Percentiles rank a stretch among this genome's conserved stretches.
Evolutionary conservation across 805 yeast genomes (phyloP).

Genomic region (Danielia reshetovae): DNA sequence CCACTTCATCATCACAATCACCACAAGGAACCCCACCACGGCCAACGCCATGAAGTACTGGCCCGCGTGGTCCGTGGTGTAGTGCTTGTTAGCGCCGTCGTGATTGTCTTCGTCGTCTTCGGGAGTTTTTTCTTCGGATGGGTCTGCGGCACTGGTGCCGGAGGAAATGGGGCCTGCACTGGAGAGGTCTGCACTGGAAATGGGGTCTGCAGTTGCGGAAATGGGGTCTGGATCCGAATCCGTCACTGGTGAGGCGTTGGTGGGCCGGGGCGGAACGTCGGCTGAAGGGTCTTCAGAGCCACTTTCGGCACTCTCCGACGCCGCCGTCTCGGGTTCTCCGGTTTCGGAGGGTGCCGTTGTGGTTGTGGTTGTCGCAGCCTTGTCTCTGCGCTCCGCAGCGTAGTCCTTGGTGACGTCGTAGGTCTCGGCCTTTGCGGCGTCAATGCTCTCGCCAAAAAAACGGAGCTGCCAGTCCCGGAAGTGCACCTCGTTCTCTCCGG

Average conservation of each 20-base stretch:
- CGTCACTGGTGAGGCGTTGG: neutral
- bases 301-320: neutral
- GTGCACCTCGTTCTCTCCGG: constrained; percentile 23
- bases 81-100: constrained; percentile 33
- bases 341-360: constrained; percentile 10
- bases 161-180: constrained; percentile 4
- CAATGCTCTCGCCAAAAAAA: constrained; percentile 76
- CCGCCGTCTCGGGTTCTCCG: neutral
- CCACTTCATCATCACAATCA: constrained; percentile 43
- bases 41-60: constrained; percentile 60
- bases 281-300: too few species aligned
- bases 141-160: neutral
- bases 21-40: constrained; percentile 52
- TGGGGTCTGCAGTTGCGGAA: too few species aligned
- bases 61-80: constrained; percentile 44
- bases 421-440: constrained; percentile 56
- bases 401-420: constrained; percentile 51
- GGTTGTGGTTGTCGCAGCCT: constrained; percentile 6
- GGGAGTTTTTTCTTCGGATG: neutral
- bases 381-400: constrained; percentile 32
- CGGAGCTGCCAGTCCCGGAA: constrained; percentile 72
- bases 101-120: constrained; percentile 10
- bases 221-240: too few species aligned
- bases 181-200: constrained; percentile 1
- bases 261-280: too few species aligned